These are phyloP conservation scores for Colletotrichum echinochloae DNA, from an alignment of 2,329 filamentous ascomycete genomes.

Conservation along the genomic window DNA sequence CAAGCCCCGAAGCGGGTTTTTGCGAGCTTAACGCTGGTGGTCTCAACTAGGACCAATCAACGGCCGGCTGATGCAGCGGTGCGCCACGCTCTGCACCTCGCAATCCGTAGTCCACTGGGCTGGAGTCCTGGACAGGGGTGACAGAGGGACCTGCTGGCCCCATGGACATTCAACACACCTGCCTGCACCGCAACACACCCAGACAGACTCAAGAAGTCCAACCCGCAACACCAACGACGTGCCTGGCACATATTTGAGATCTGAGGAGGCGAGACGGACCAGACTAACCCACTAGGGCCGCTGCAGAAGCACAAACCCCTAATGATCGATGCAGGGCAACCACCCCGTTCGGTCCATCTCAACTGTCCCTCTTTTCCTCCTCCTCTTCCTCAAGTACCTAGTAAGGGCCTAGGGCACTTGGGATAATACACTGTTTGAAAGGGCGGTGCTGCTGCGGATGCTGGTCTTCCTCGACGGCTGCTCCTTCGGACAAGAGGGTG, in stretches of 20 bases:
- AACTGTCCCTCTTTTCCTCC: not conserved
- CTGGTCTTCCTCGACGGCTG: conserved; percentile 23
- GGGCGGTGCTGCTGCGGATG: not conserved
- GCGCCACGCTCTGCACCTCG: conserved; percentile 45
- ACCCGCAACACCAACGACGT: conserved; percentile 1
- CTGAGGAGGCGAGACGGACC: conserved; percentile 19
- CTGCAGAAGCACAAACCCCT: conserved; percentile 37
- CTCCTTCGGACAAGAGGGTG: conserved; percentile 15
- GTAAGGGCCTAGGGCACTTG: not conserved
- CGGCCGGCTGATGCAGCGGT: conserved; percentile 41
- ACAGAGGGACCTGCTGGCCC: conserved; percentile 29
- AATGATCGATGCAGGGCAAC: conserved; percentile 33
- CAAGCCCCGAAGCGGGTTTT: conserved; percentile 45
- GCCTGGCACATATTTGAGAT: conserved; percentile 15
- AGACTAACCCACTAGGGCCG: conserved; percentile 37
- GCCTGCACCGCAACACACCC: conserved; percentile 15
- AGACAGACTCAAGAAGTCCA: not conserved
- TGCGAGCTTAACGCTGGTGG: conserved; percentile 46
- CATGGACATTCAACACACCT: conserved; percentile 19
- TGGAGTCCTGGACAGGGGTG: conserved; percentile 26
- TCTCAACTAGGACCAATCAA: conserved; percentile 49
- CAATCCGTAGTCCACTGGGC: conserved; percentile 29
- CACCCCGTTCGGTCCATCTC: not conserved
- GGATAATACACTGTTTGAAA: not conserved
- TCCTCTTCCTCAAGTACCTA: not conserved